phyloP scores from a whole-genome alignment of 2,329 filamentous ascomycete genomes.

The Pseudogymnoascus sp. region DNA sequence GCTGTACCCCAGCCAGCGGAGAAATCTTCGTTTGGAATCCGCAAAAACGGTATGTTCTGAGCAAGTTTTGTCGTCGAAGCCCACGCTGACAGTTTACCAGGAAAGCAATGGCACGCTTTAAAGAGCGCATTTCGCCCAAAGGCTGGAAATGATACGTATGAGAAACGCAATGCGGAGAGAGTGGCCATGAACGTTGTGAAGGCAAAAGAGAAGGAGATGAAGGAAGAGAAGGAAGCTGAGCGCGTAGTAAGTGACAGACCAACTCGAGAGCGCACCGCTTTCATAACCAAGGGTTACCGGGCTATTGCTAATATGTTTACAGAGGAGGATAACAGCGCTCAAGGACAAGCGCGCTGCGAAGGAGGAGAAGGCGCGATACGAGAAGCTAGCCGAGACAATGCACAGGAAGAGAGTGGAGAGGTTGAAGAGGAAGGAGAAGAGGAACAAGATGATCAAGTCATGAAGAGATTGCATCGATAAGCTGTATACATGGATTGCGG shows the following conservation, averaged over 20 bases:
- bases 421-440: constrained; percentile 90
- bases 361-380: constrained; percentile 86
- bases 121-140: constrained; percentile 81
- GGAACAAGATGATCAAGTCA: constrained; percentile 73
- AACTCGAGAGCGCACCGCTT: not conserved
- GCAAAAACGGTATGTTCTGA: constrained; percentile 64
- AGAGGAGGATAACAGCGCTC: constrained; percentile 71
- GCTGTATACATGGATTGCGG: constrained; percentile 10
- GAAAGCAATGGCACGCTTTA: constrained; percentile 86
- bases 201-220: constrained; percentile 90
- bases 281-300: not conserved
- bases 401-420: constrained; percentile 90
- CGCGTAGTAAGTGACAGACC: constrained; percentile 53
- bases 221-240: constrained; percentile 88
- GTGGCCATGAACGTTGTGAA: constrained; percentile 68
- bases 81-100: constrained; percentile 37
- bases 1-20: not conserved
- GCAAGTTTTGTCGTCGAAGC: not conserved
- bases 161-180: constrained; percentile 64
- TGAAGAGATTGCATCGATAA: constrained; percentile 29
- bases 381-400: constrained; percentile 96
- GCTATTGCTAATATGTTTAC: constrained; percentile 14
- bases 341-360: constrained; percentile 81
- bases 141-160: constrained; percentile 69
- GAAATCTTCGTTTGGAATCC: constrained; percentile 46